Base-by-base conservation (phyloP, 1,139 yeast species). In the Scheffersomyces segobiensis region DNA sequence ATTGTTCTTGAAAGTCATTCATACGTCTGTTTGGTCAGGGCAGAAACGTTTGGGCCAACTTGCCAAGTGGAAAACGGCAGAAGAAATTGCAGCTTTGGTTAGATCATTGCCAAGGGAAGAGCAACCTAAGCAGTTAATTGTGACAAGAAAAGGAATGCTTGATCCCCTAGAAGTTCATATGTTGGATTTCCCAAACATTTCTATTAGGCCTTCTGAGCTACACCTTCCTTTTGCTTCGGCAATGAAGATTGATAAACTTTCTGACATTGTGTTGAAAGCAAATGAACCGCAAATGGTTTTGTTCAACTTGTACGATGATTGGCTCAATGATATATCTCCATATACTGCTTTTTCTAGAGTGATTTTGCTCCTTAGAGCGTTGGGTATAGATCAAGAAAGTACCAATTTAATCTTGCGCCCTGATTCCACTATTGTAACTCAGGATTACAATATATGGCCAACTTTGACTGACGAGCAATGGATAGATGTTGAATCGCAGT, bases 11-110 rank as follows among this genome's bases (percentile, higher is more conserved):
- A 93, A 92, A 69, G 85, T 95, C 56, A 92, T 96, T 60, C 99
- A 95, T 68, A 92, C 97, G 0, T 90, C 97, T 7, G 97, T 93
- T 1, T 96, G 98, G 97, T 89, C 97, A 1, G 99, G 99, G 18
- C 98, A 96, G 72, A 93, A 93, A 68, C 89, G 98, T 67, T 80
- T 95, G 64, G 91, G 97, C 39, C 98, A 95, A 71, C 78, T 96
- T 62, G 96, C 98, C 0, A 95, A 95, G 71, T 96, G 99, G 99
- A 95, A 95, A 71, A 89, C 98, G 1, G 99, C 99, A 0, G 99
- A 96, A 74, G 99, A 95, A 75, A 97, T 93, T 26, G 95, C 97
- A 12, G 97, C 97, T 0, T 78, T 95, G 63, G 84, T 95, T 26
- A 82, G 98, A 54, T 91, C 98, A 0, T 76, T 95, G 59, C 98